Conservation (phyloP, 768 basidiomycete genomes). For the Porpolomopsis calyptriformis region DNA sequence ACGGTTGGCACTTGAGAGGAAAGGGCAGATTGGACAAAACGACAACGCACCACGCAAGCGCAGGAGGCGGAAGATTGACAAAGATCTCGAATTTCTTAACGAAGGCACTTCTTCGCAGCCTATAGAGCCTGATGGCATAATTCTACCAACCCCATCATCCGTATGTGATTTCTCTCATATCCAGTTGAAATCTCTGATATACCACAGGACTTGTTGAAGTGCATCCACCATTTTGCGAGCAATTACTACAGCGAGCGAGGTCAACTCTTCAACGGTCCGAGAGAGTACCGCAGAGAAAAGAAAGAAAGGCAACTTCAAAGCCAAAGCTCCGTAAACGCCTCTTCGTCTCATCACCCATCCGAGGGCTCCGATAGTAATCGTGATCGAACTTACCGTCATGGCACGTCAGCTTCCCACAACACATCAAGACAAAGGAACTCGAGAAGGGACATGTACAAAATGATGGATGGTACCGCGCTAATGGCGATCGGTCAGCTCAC, state of each 20-base stretch:
- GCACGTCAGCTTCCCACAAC: too few relatives aligned
- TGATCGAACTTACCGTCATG: too few relatives aligned
- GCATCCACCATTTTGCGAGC: conserved; percentile 36
- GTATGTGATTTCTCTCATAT: conserved; percentile 27
- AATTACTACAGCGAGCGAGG: conserved; percentile 53
- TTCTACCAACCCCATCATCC: conserved; percentile 48
- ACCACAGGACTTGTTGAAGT: conserved; percentile 38
- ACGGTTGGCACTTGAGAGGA: not conserved
- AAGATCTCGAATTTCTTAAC: conserved; percentile 47
- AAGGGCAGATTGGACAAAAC: conserved; percentile 3
- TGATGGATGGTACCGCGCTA: conserved; percentile 62
- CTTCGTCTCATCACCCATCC: conserved; percentile 1
- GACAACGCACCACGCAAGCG: conserved; percentile 19
- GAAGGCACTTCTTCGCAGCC: conserved; percentile 13
- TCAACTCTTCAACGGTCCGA: conserved; percentile 42
- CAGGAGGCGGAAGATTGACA: conserved; percentile 36
- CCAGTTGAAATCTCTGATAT: conserved; percentile 4
- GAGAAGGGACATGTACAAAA: conserved; percentile 60
- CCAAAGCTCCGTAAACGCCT: conserved; percentile 7
- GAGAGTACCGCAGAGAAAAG: conserved; percentile 34
- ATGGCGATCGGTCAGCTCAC: conserved; percentile 51
- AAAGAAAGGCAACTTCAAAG: conserved; percentile 19
- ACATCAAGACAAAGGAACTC: too few relatives aligned
- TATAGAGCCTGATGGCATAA: not conserved
- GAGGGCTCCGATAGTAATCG: too few relatives aligned